Percentiles rank a stretch among this genome's conserved stretches.
phyloP scores from a whole-genome alignment of 768 basidiomycete genomes.

The Calocera cornea region DNA sequence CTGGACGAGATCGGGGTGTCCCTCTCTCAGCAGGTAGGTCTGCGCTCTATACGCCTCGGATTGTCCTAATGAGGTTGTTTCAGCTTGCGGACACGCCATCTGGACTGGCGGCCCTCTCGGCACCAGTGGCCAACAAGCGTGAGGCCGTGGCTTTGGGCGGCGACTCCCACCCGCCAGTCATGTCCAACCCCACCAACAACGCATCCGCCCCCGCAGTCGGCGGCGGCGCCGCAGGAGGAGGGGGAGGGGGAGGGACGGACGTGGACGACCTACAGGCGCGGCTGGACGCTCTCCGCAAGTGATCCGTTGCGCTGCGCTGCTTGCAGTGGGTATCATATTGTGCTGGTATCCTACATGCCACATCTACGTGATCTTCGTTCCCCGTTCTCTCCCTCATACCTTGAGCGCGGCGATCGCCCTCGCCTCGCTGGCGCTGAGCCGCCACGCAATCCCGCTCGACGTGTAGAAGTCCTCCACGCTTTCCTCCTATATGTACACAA shows the following conservation, averaged over 20 bases:
- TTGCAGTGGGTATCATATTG: neutral
- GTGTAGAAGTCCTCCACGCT: slow-evolving; percentile 91
- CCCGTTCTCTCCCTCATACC: neutral
- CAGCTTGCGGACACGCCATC: slow-evolving; percentile 20
- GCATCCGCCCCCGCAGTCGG: slow-evolving; percentile 4
- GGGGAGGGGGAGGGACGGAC: slow-evolving; percentile 41
- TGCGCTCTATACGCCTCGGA: neutral
- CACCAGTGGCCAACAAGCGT: slow-evolving; percentile 21
- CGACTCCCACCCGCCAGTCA: slow-evolving; percentile 29
- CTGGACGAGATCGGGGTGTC: slow-evolving; percentile 93
- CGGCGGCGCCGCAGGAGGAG: slow-evolving; percentile 26
- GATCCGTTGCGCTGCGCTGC: slow-evolving; percentile 9
- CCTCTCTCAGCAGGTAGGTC: slow-evolving; percentile 57
- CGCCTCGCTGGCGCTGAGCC: slow-evolving; percentile 63
- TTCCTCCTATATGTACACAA: slow-evolving; percentile 50
- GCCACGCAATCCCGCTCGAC: slow-evolving; percentile 84
- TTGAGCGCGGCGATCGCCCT: slow-evolving; percentile 46
- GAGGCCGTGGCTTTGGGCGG: slow-evolving; percentile 60
- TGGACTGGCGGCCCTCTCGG: slow-evolving; percentile 8
- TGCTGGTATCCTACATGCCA: neutral
- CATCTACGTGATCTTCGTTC: neutral
- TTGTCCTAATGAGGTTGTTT: neutral
- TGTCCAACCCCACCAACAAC: neutral
- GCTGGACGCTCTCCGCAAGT: slow-evolving; percentile 63
- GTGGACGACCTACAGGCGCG: slow-evolving; percentile 91